A percentile compares a stretch with the other conserved stretches of the same genome.
phyloP scores from a whole-genome alignment of 208 protist genomes.

The Acanthamoeba lugdunensis region DNA sequence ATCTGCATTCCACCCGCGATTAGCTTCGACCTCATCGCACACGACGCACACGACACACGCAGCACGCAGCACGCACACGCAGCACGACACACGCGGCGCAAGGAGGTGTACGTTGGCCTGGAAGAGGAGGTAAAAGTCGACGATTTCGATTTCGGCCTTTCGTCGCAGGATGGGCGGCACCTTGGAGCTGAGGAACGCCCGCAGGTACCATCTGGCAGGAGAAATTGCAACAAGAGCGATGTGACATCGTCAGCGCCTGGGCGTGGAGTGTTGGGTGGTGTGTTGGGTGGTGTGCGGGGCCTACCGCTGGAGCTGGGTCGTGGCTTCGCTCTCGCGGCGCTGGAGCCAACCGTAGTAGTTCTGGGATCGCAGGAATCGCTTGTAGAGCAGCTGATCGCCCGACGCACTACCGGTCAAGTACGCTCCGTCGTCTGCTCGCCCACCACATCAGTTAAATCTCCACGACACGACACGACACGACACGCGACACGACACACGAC shows the following conservation, averaged over 20 bases:
- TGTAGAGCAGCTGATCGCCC: slow-evolving; percentile 42
- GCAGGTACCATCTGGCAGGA: neutral
- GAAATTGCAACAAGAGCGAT: neutral
- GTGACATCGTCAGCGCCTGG: neutral
- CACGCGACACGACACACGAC: no score
- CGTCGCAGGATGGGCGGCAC: slow-evolving; percentile 38
- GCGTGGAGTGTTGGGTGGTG: no score
- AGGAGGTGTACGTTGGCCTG: neutral
- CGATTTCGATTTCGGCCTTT: slow-evolving; percentile 46
- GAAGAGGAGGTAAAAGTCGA: slow-evolving; percentile 54
- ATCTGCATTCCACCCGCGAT: neutral
- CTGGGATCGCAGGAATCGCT: slow-evolving; percentile 40
- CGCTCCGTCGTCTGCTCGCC: neutral
- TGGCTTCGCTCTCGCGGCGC: slow-evolving; percentile 11
- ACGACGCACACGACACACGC: neutral
- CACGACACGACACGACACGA: neutral
- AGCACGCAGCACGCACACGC: neutral
- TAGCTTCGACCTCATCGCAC: neutral
- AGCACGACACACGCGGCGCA: neutral
- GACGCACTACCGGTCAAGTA: slow-evolving; percentile 39
- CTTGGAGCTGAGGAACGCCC: slow-evolving; percentile 21
- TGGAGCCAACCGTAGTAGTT: slow-evolving; percentile 64
- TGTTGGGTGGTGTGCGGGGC: neutral
- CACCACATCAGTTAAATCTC: no score
- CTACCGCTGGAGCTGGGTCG: slow-evolving; percentile 4